Percentiles rank a stretch among this genome's conserved stretches.
phyloP scores from a whole-genome alignment of 352 stramenopile genomes.

The Thalassiosira allenii region DNA sequence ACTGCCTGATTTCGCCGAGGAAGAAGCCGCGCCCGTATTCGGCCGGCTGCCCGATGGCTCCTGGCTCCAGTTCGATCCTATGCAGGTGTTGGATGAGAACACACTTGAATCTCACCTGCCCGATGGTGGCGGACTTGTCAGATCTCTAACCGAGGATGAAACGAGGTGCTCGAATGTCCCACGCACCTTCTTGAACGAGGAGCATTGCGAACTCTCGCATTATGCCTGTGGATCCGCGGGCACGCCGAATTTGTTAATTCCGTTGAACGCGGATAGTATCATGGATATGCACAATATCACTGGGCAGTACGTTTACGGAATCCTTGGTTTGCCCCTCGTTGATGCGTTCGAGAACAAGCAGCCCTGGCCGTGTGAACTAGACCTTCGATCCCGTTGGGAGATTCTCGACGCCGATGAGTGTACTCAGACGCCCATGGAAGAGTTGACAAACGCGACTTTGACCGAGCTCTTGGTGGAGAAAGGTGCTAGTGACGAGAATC shows the following conservation, averaged over 20 bases:
- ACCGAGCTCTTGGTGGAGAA: slow-evolving; percentile 32
- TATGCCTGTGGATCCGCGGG: slow-evolving; percentile 43
- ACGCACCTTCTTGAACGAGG: slow-evolving; percentile 65
- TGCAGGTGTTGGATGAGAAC: slow-evolving; percentile 55
- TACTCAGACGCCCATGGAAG: slow-evolving; percentile 34
- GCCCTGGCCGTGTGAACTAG: slow-evolving; percentile 50
- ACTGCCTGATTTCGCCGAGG: slow-evolving; percentile 61
- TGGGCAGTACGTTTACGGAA: slow-evolving; percentile 64
- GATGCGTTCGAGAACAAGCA: slow-evolving; percentile 40
- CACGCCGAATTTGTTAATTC: slow-evolving; percentile 50
- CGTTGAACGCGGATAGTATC: slow-evolving; percentile 61
- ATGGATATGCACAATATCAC: slow-evolving; percentile 47
- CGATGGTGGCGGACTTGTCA: slow-evolving; percentile 63
- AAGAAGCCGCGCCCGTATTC: slow-evolving; percentile 61
- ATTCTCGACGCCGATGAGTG: slow-evolving; percentile 49
- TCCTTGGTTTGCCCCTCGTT: slow-evolving; percentile 57
- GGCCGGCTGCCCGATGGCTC: slow-evolving; percentile 59
- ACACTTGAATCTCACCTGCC: slow-evolving; percentile 42
- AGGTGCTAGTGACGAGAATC: slow-evolving; percentile 55
- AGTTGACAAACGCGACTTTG: slow-evolving; percentile 52
- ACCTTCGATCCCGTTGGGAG: slow-evolving; percentile 61
- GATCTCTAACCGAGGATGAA: slow-evolving; percentile 43
- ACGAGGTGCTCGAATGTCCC: slow-evolving; percentile 66
- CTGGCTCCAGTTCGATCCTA: slow-evolving; percentile 64
- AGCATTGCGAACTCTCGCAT: slow-evolving; percentile 58